Evolutionary conservation across 2,329 filamentous ascomycete genomes (phyloP).

Genomic region (Colletotrichum orbiculare): DNA sequence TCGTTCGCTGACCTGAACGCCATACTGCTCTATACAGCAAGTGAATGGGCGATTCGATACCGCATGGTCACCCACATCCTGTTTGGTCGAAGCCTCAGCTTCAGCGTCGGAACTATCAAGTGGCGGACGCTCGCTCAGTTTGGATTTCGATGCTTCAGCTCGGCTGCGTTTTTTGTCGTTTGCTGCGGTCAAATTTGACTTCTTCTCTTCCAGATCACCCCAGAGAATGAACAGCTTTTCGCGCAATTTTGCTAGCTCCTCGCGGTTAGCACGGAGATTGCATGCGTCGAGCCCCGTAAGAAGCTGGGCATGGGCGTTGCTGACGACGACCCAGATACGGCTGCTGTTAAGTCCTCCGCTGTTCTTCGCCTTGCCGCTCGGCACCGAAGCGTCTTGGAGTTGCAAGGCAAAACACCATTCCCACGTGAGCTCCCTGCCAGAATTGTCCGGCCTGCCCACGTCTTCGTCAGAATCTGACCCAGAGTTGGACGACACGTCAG

Average conservation of each 20-base stretch:
- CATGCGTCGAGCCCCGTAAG: conserved; percentile 60
- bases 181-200: conserved; percentile 49
- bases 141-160: conserved; percentile 4
- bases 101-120: conserved; percentile 53
- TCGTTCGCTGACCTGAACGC: conserved; percentile 58
- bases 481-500: conserved; percentile 48
- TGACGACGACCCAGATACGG: conserved; percentile 75
- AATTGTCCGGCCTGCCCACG: conserved; percentile 39
- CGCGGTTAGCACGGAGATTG: conserved; percentile 65
- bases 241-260: conserved; percentile 64
- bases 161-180: conserved; percentile 30
- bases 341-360: conserved; percentile 38
- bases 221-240: conserved; percentile 83
- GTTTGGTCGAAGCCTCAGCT: not conserved
- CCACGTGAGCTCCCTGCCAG: conserved; percentile 62
- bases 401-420: conserved; percentile 87
- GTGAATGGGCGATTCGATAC: conserved; percentile 70
- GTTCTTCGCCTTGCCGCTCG: conserved; percentile 45
- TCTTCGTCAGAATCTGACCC: conserved; percentile 43
- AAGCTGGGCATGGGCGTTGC: conserved; percentile 63
- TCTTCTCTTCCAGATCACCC: conserved; percentile 85
- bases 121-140: conserved; percentile 45
- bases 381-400: conserved; percentile 73
- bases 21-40: conserved; percentile 80
- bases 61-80: conserved; percentile 12